These are phyloP conservation scores for Pugionium dolabratum DNA, from an alignment of 345 rosid species.

Conservation along the genomic window DNA sequence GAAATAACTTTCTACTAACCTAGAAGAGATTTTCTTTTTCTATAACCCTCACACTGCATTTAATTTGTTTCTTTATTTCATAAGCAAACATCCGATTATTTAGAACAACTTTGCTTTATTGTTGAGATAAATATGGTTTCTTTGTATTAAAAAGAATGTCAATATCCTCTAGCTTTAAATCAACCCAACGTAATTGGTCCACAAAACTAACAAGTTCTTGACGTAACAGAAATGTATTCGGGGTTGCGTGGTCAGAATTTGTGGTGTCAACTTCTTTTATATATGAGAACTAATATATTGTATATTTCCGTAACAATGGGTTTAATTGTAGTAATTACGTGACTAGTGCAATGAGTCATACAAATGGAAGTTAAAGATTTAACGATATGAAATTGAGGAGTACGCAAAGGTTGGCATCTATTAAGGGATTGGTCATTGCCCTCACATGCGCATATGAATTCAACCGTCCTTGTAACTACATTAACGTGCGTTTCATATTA, in stretches of 20 bases:
- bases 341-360: conserved; percentile 10
- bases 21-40: too few species aligned
- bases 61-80: too few species aligned
- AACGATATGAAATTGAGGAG: conserved; percentile 28
- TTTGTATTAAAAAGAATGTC: too few species aligned
- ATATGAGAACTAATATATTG: neutral
- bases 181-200: neutral
- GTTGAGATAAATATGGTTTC: too few species aligned
- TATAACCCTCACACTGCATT: too few species aligned
- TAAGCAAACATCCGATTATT: too few species aligned
- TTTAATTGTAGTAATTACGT: conserved; percentile 18
- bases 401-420: conserved; percentile 48
- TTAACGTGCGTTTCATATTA: conserved; percentile 51
- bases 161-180: too few species aligned
- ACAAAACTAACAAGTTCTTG: neutral
- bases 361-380: neutral
- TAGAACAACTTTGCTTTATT: too few species aligned
- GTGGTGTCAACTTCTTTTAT: neutral
- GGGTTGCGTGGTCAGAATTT: conserved; percentile 9
- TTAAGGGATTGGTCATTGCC: conserved; percentile 46
- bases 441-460: conserved; percentile 54
- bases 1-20: too few species aligned
- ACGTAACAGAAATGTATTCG: neutral
- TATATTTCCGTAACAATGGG: conserved; percentile 19
- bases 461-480: conserved; percentile 40